phyloP scores from a whole-genome alignment of 2,329 filamentous ascomycete species.

The Elsinoe arachidis region DNA sequence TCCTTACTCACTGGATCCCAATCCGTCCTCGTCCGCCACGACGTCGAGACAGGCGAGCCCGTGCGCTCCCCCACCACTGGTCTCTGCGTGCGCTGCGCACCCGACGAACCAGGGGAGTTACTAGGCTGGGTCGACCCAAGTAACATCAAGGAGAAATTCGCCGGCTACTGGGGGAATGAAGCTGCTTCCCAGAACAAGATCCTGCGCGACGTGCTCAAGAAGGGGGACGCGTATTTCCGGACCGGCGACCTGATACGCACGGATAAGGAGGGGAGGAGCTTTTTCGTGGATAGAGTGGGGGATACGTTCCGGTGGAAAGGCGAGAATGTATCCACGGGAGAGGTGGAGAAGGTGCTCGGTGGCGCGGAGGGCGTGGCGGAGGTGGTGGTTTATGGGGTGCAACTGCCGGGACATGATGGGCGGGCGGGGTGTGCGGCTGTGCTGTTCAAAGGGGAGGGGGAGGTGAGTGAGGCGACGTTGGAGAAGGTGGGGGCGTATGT shows the following conservation, averaged over 20 bases:
- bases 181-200: constrained; percentile 66
- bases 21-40: constrained; percentile 57
- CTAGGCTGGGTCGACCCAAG: constrained; percentile 60
- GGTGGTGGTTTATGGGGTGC: constrained; percentile 79
- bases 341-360: constrained; percentile 70
- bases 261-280: constrained; percentile 62
- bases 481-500: constrained; percentile 55
- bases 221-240: constrained; percentile 74
- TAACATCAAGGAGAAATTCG: constrained; percentile 58
- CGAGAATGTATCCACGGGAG: constrained; percentile 38
- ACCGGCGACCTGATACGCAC: constrained; percentile 73
- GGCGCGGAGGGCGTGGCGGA: constrained; percentile 59
- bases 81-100: constrained; percentile 52
- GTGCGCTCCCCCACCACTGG: constrained; percentile 60
- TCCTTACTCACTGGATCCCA: constrained; percentile 44
- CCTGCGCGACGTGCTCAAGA: constrained; percentile 60
- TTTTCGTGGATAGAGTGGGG: constrained; percentile 72
- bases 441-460: constrained; percentile 39
- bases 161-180: constrained; percentile 72
- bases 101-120: constrained; percentile 64
- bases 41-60: constrained; percentile 61
- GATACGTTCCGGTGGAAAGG: constrained; percentile 76
- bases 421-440: constrained; percentile 74
- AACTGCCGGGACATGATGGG: constrained; percentile 72
- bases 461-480: constrained; percentile 38